Evolutionary conservation across 768 basidiomycete species (phyloP).

Genomic region (Lactifluus piperatus): DNA sequence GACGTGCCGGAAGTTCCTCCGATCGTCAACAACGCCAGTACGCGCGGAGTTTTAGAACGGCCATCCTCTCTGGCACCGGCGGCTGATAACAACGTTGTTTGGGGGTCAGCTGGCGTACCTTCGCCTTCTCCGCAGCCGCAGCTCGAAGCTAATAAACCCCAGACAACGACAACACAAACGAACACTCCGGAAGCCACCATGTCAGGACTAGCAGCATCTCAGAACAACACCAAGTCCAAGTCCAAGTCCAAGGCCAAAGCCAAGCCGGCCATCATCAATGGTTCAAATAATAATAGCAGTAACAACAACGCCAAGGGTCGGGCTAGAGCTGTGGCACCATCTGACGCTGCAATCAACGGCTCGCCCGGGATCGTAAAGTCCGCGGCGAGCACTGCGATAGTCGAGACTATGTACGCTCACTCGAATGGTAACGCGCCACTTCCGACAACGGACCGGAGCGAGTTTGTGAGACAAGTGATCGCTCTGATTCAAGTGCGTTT

Average conservation of each 20-base stretch:
- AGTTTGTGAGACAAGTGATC: slow-evolving; percentile 62
- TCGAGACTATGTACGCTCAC: slow-evolving; percentile 13
- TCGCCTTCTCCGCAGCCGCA: not conserved
- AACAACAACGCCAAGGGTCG: not conserved
- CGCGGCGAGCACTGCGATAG: slow-evolving; percentile 11
- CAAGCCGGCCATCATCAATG: slow-evolving; percentile 7
- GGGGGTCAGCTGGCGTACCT: not conserved
- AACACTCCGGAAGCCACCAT: not conserved
- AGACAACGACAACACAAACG: not conserved
- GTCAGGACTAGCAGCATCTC: not conserved
- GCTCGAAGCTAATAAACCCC: not conserved
- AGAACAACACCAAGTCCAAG: not conserved
- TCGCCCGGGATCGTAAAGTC: slow-evolving; percentile 3
- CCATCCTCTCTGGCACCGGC: not conserved
- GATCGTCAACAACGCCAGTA: not conserved
- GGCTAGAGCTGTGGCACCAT: not conserved
- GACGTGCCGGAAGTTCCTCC: slow-evolving; percentile 36
- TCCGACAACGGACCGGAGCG: slow-evolving; percentile 24
- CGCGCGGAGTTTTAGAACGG: not conserved
- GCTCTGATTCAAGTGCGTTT: slow-evolving; percentile 38
- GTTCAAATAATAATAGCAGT: not conserved
- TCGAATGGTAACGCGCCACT: slow-evolving; percentile 7
- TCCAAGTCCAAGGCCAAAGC: slow-evolving; percentile 7
- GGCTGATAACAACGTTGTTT: not conserved
- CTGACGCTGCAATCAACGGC: not conserved